A percentile compares a stretch with the other conserved stretches of the same genome.
Conservation (phyloP, 345 rosid genomes). For the Rhodamnia argentea region DNA sequence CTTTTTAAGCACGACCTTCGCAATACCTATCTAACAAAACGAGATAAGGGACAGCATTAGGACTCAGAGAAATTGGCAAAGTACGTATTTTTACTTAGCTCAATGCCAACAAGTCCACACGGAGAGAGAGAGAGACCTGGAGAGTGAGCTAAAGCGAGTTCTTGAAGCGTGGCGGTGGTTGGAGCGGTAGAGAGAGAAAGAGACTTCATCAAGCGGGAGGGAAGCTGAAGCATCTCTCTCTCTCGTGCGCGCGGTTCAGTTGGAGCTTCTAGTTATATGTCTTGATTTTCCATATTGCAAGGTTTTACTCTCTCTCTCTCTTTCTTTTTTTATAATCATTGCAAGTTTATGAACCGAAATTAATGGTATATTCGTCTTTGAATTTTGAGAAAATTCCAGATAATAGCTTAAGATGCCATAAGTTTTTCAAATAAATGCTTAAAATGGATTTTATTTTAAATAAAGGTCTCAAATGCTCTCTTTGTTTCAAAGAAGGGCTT, state of each 20-base stretch:
- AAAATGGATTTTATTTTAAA: too few species aligned
- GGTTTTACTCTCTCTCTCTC: too few species aligned
- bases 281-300: too few species aligned
- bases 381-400: too few species aligned
- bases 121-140: background rate
- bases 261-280: background rate
- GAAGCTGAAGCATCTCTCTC: background rate
- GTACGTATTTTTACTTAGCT: background rate
- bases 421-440: too few species aligned
- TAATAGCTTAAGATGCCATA: too few species aligned
- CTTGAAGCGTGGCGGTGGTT: background rate
- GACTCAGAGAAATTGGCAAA: background rate
- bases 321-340: too few species aligned
- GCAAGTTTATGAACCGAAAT: too few species aligned
- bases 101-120: background rate
- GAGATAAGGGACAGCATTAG: background rate
- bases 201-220: background rate
- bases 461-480: too few species aligned
- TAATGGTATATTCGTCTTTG: too few species aligned
- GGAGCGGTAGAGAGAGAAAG: background rate
- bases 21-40: constrained; percentile 24
- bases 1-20: constrained; percentile 85
- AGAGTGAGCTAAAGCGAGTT: background rate
- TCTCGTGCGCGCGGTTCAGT: background rate
- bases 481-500: too few species aligned